phyloP scores from a whole-genome alignment of 176 grass and related monocot species.

The Aegilops sharonensis region DNA sequence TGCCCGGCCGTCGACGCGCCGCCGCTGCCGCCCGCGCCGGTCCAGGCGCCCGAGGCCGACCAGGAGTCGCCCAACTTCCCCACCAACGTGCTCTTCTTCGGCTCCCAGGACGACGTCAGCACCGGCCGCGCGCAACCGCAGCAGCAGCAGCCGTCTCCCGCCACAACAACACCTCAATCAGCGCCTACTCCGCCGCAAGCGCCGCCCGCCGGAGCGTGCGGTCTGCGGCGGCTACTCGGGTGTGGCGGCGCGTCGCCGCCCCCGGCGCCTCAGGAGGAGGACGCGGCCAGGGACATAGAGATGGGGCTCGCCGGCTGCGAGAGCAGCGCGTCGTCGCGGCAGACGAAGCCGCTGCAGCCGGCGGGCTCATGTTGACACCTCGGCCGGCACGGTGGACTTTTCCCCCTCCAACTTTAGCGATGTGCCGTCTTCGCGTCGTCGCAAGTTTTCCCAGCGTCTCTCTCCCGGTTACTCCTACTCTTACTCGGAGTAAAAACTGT shows the following conservation, averaged over 20 bases:
- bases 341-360: constrained; percentile 20
- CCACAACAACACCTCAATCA: not conserved
- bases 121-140: constrained; percentile 33
- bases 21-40: not conserved
- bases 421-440: constrained; percentile 17
- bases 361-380: not conserved
- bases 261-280: not conserved
- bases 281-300: constrained; percentile 37
- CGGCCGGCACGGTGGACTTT: not conserved
- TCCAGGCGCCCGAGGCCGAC: constrained; percentile 47
- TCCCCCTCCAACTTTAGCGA: not conserved
- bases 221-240: constrained; percentile 44
- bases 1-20: constrained; percentile 62
- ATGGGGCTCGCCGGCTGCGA: constrained; percentile 44
- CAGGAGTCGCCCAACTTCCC: constrained; percentile 58
- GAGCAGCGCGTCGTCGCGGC: constrained; percentile 20
- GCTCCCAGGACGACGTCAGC: constrained; percentile 70
- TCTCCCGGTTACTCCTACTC: not conserved
- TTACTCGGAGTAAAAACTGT: constrained; percentile 10
- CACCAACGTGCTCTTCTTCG: constrained; percentile 79
- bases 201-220: constrained; percentile 9
- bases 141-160: not conserved
- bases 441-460: constrained; percentile 19
- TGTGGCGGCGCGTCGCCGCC: constrained; percentile 47
- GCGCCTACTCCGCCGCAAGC: not conserved